Evolutionary conservation across 192 early-diverging fungal genomes (phyloP).

Genomic region (Thoreauomyces humboldtii): DNA sequence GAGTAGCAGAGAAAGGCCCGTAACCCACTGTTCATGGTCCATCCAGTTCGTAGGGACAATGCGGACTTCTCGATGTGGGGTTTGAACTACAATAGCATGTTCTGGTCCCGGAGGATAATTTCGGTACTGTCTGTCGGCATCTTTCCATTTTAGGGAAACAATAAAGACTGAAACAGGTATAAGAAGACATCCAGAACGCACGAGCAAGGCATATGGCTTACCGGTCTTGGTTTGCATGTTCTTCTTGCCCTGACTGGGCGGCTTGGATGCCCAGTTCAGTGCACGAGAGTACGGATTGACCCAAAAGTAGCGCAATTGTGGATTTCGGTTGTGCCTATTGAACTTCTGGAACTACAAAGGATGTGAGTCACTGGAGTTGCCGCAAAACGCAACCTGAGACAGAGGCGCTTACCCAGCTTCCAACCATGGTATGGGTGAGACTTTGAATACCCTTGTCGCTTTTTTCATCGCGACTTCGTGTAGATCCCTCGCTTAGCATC

Average conservation of each 20-base stretch:
- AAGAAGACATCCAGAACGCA: too few relatives aligned
- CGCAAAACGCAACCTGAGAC: too few relatives aligned
- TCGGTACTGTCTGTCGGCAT: conserved; percentile 20
- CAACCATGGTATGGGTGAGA: conserved; percentile 44
- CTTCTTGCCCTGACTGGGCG: conserved; percentile 35
- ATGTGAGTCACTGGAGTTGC: too few relatives aligned
- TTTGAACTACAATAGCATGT: conserved; percentile 37
- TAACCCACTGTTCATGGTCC: conserved; percentile 42
- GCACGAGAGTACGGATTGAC: conserved; percentile 46
- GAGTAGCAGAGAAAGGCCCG: conserved; percentile 34
- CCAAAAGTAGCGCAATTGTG: conserved; percentile 49
- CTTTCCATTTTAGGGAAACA: conserved; percentile 24
- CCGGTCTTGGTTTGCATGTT: conserved; percentile 39
- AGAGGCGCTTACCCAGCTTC: conserved; percentile 36
- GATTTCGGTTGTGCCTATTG: conserved; percentile 43
- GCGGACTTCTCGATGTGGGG: conserved; percentile 30
- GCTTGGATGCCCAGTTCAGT: conserved; percentile 39
- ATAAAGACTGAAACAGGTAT: conserved; percentile 32
- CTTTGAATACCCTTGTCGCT: conserved; percentile 25
- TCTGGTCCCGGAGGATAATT: conserved; percentile 41
- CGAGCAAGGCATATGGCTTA: conserved; percentile 21
- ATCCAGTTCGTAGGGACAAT: conserved; percentile 44
- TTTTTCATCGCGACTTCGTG: neutral
- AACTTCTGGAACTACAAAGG: conserved; percentile 48
- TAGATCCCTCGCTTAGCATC: neutral